Evolutionary conservation across 192 early-diverging fungal genomes (phyloP).

Genomic region (Irineochytrium annulatum): DNA sequence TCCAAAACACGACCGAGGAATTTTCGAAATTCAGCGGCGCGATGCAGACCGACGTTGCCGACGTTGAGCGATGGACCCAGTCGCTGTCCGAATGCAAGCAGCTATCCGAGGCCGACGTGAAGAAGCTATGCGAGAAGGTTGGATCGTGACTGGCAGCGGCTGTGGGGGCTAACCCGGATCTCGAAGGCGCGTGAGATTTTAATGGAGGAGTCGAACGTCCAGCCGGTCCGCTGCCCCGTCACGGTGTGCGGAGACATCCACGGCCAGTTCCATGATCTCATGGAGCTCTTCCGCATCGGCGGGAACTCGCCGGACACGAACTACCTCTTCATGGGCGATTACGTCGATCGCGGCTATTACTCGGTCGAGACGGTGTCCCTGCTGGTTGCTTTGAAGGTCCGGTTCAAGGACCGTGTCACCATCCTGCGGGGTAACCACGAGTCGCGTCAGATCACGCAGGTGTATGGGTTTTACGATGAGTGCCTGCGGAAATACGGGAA

Average conservation of each 20-base stretch:
- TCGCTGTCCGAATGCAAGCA: slow-evolving; percentile 92
- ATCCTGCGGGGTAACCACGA: slow-evolving; percentile 94
- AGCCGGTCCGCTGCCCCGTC: slow-evolving; percentile 91
- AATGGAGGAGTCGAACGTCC: slow-evolving; percentile 94
- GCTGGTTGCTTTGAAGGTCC: slow-evolving; percentile 88
- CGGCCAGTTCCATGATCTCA: slow-evolving; percentile 95
- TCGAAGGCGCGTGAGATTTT: slow-evolving; percentile 96
- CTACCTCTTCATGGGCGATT: slow-evolving; percentile 98
- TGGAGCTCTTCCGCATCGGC: slow-evolving; percentile 89
- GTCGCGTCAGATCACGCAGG: slow-evolving; percentile 92
- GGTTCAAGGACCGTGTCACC: slow-evolving; percentile 91
- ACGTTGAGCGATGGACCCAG: slow-evolving; percentile 90
- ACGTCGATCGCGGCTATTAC: slow-evolving; percentile 95
- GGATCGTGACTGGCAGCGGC: neutral
- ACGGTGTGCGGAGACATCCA: slow-evolving; percentile 99
- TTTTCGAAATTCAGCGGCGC: no score
- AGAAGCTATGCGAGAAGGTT: slow-evolving; percentile 96
- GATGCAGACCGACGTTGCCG: slow-evolving; percentile 66
- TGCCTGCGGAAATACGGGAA: slow-evolving; percentile 95
- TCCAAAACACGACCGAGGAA: no score
- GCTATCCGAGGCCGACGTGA: slow-evolving; percentile 88
- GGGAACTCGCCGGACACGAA: slow-evolving; percentile 96
- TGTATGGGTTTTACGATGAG: slow-evolving; percentile 98
- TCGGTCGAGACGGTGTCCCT: slow-evolving; percentile 97
- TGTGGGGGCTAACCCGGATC: neutral